A percentile compares a stretch with the other conserved stretches of the same genome.
Evolutionary conservation across 1,139 yeast genomes (phyloP).

Genomic region (Arxiozyma bovina): DNA sequence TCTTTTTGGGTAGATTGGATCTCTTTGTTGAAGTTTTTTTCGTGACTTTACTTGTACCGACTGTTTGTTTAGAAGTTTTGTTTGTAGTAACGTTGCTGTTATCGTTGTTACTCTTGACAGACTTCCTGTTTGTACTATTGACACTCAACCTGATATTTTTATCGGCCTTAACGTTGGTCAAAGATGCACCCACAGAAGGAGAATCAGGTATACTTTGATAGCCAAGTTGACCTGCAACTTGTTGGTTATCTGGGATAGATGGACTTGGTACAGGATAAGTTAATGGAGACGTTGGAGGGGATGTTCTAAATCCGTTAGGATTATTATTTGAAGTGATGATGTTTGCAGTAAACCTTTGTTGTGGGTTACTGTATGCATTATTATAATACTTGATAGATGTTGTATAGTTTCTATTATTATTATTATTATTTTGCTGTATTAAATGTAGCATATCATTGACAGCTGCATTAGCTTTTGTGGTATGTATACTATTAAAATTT

Average conservation of each 20-base stretch:
- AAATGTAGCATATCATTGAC: no score
- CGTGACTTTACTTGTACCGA: neutral
- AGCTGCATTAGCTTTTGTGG: neutral
- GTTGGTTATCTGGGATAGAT: neutral
- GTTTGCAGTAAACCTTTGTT: conserved; percentile 4
- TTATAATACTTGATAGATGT: neutral
- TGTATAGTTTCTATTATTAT: neutral
- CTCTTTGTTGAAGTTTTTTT: conserved; percentile 30
- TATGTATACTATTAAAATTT: neutral
- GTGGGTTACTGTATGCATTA: conserved; percentile 1
- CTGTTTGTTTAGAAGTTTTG: neutral
- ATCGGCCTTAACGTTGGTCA: neutral
- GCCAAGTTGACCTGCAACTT: neutral
- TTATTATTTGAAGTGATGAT: neutral
- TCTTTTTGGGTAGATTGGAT: conserved; percentile 80
- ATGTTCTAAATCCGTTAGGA: neutral
- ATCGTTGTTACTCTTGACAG: neutral
- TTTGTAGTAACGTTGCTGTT: neutral
- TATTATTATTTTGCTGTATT: neutral
- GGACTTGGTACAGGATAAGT: neutral
- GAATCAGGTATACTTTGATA: neutral
- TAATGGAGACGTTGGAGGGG: conserved; percentile 1
- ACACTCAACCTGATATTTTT: neutral
- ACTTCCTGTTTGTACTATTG: no score
- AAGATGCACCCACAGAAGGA: neutral